A percentile compares a stretch with the other conserved stretches of the same genome.
phyloP scores from a whole-genome alignment of 2,329 filamentous ascomycete genomes.

The Phoma sp. region DNA sequence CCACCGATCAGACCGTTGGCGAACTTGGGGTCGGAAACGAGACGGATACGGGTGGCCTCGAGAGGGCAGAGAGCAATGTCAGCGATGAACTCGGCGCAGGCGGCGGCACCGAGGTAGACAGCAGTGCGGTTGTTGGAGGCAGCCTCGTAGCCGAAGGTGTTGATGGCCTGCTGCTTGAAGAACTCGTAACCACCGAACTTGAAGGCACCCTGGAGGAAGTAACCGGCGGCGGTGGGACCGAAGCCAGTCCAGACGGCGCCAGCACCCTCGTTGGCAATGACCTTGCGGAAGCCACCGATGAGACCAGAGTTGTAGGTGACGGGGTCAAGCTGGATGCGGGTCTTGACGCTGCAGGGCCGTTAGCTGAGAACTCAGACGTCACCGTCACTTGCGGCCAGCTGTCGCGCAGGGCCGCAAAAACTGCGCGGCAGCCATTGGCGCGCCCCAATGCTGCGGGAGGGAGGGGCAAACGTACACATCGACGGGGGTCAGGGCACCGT shows the following conservation, averaged over 20 bases:
- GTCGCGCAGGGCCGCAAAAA: slow-evolving; percentile 18
- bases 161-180: slow-evolving; percentile 93
- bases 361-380: slow-evolving; percentile 21
- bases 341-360: slow-evolving; percentile 75
- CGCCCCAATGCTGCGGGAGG: slow-evolving; percentile 5
- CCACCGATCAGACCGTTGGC: slow-evolving; percentile 79
- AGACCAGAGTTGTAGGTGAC: slow-evolving; percentile 86
- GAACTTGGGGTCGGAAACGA: slow-evolving; percentile 86
- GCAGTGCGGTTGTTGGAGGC: slow-evolving; percentile 79
- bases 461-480: slow-evolving; percentile 82
- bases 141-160: slow-evolving; percentile 70
- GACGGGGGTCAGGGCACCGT: slow-evolving; percentile 95
- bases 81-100: slow-evolving; percentile 68
- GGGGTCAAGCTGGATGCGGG: slow-evolving; percentile 91
- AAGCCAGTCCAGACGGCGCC: slow-evolving; percentile 84
- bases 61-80: slow-evolving; percentile 89
- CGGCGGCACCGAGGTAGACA: slow-evolving; percentile 75
- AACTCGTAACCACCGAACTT: slow-evolving; percentile 96
- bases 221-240: slow-evolving; percentile 85
- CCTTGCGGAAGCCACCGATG: slow-evolving; percentile 84
- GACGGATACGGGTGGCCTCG: slow-evolving; percentile 91
- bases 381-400: slow-evolving; percentile 22
- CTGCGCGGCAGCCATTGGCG: slow-evolving; percentile 37
- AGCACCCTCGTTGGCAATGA: slow-evolving; percentile 78
- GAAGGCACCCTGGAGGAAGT: slow-evolving; percentile 92